phyloP scores from a whole-genome alignment of 2,329 filamentous ascomycete species.

The Shiraia bambusicola region DNA sequence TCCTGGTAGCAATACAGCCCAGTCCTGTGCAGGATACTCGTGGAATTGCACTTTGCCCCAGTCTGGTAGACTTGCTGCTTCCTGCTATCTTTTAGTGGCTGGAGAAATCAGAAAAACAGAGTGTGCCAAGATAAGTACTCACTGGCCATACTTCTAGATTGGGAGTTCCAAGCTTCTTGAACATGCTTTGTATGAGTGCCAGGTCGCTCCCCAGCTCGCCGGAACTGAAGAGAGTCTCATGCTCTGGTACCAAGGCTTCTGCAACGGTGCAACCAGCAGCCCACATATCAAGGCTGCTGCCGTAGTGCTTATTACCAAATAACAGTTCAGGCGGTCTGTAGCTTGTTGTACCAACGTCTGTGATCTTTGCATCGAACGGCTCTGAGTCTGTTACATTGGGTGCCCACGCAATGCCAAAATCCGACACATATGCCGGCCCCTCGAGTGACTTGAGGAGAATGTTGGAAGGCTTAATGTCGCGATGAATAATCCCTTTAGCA shows the following conservation, averaged over 20 bases:
- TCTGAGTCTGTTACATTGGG: conserved; percentile 62
- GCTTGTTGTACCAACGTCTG: conserved; percentile 89
- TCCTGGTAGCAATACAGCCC: conserved; percentile 69
- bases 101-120: neutral
- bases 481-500: conserved; percentile 75
- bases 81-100: conserved; percentile 39
- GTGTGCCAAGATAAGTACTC: conserved; percentile 28
- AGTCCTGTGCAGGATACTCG: conserved; percentile 66
- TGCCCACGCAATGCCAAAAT: conserved; percentile 92
- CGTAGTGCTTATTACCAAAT: conserved; percentile 78
- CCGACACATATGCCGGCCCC: conserved; percentile 76
- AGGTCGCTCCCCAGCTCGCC: conserved; percentile 91
- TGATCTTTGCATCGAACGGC: conserved; percentile 68
- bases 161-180: conserved; percentile 87
- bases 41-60: conserved; percentile 86
- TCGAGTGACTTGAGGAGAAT: conserved; percentile 68
- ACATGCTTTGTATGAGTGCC: conserved; percentile 86
- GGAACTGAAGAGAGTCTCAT: conserved; percentile 75
- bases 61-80: conserved; percentile 72
- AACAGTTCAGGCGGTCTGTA: conserved; percentile 90
- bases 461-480: conserved; percentile 92
- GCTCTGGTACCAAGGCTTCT: conserved; percentile 62
- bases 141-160: conserved; percentile 79
- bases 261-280: conserved; percentile 80
- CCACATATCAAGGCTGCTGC: conserved; percentile 80